phyloP scores from a whole-genome alignment of 331 rosid species.

The Malus hybrid region DNA sequence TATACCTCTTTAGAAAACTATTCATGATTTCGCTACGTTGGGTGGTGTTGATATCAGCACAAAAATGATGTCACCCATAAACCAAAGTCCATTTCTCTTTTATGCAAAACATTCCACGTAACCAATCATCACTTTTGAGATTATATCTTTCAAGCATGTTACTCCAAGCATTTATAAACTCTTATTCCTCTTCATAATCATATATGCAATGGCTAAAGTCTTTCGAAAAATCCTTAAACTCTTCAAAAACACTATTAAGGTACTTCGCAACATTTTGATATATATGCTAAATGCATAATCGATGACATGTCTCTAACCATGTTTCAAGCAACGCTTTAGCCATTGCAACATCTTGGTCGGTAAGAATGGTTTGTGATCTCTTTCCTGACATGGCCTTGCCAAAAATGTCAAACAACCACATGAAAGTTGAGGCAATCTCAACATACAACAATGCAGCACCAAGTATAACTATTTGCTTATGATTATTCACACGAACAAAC shows the following conservation, averaged over 20 bases:
- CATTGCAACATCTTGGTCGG: not conserved
- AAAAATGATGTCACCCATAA: too few species aligned
- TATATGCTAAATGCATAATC: not conserved
- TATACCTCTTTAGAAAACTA: too few species aligned
- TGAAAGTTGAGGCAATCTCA: not conserved
- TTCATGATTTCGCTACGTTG: too few species aligned
- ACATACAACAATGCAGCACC: not conserved
- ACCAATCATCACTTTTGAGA: too few species aligned
- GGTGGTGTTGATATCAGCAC: too few species aligned
- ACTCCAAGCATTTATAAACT: not conserved
- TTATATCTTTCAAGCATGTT: not conserved
- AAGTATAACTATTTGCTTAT: not conserved
- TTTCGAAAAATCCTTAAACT: not conserved
- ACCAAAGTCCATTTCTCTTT: too few species aligned
- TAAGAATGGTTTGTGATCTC: not conserved
- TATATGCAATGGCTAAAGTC: not conserved
- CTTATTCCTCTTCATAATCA: not conserved
- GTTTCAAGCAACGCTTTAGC: not conserved
- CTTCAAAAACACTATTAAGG: not conserved
- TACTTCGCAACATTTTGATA: not conserved
- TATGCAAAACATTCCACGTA: too few species aligned
- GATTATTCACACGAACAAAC: not conserved
- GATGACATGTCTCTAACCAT: not conserved
- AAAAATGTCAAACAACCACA: not conserved
- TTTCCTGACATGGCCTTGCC: not conserved